Evolutionary conservation across 2,329 filamentous ascomycete genomes (phyloP).

Genomic region (Pyrenochaeta sp.): DNA sequence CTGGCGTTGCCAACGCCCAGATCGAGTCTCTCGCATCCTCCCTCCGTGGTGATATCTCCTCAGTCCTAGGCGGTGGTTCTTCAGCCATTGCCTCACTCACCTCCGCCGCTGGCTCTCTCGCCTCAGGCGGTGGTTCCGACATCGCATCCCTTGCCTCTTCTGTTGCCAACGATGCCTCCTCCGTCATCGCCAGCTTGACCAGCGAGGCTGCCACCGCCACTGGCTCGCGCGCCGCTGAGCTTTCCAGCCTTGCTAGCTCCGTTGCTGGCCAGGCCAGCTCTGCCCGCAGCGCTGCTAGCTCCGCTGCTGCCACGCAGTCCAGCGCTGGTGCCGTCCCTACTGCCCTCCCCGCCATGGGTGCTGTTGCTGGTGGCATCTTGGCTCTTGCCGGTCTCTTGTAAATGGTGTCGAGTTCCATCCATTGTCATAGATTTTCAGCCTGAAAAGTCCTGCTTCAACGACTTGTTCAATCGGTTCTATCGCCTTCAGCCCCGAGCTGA

Average conservation of each 20-base stretch:
- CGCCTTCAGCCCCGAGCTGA: slow-evolving; percentile 13
- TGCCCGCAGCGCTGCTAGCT: slow-evolving; percentile 16
- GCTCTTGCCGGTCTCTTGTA: slow-evolving; percentile 46
- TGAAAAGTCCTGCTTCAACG: slow-evolving; percentile 10
- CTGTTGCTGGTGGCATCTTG: slow-evolving; percentile 41
- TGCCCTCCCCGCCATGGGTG: slow-evolving; percentile 41
- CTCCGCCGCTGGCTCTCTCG: slow-evolving; percentile 17
- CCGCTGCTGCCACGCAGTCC: slow-evolving; percentile 12
- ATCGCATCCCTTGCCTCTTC: slow-evolving; percentile 20
- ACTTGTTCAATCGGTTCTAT: slow-evolving; percentile 9
- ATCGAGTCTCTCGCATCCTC: slow-evolving; percentile 36
- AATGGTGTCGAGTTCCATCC: slow-evolving; percentile 1
- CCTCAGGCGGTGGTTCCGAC: slow-evolving; percentile 15
- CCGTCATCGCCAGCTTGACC: slow-evolving; percentile 23
- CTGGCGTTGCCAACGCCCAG: slow-evolving; percentile 41
- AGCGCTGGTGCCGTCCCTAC: slow-evolving; percentile 31
- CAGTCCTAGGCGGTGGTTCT: slow-evolving; percentile 9
- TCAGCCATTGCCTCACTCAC: slow-evolving; percentile 18
- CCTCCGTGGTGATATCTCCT: slow-evolving; percentile 14
- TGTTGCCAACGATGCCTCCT: slow-evolving; percentile 18
- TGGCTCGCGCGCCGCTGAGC: slow-evolving; percentile 4
- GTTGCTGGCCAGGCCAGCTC: slow-evolving; percentile 15
- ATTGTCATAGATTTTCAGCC: neutral
- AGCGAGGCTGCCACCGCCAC: slow-evolving; percentile 17
- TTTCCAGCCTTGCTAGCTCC: slow-evolving; percentile 5